Conservation (phyloP, 805 yeast genomes). For the Saccharomycopsis synnaedendra region DNA sequence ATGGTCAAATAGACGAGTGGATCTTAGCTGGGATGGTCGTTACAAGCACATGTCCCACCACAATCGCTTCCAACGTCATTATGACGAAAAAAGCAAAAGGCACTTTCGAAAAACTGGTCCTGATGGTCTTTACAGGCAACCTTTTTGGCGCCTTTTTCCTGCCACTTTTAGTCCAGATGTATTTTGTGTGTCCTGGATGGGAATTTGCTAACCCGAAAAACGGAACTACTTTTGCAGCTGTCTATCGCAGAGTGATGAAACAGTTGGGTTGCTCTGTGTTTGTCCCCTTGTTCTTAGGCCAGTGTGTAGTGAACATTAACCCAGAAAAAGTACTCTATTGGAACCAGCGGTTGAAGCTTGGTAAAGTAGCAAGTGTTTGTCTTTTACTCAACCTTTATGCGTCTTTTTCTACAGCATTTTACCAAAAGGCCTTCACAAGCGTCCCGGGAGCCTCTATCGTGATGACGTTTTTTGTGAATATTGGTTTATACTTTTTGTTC, state of each 20-base stretch:
- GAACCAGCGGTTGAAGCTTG: constrained; percentile 43
- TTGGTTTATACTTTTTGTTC: constrained; percentile 70
- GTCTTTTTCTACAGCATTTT: constrained; percentile 80
- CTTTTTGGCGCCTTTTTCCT: constrained; percentile 78
- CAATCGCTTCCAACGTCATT: constrained; percentile 84
- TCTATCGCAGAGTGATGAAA: constrained; percentile 73
- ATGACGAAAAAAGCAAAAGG: constrained; percentile 86
- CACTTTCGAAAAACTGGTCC: constrained; percentile 62
- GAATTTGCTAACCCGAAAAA: constrained; percentile 71
- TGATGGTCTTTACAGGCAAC: constrained; percentile 82
- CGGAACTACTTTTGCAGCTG: constrained; percentile 37
- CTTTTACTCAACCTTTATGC: constrained; percentile 65
- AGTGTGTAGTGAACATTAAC: constrained; percentile 58
- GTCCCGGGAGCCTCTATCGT: constrained; percentile 61
- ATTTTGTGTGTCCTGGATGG: constrained; percentile 42
- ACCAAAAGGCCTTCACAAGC: constrained; percentile 64
- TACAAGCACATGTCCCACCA: constrained; percentile 83
- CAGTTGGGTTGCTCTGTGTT: constrained; percentile 79
- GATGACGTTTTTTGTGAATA: constrained; percentile 71
- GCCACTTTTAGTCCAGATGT: constrained; percentile 76
- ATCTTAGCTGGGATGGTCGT: constrained; percentile 71
- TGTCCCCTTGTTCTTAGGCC: constrained; percentile 84
- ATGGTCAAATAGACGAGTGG: constrained; percentile 57
- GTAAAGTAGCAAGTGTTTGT: constrained; percentile 73
- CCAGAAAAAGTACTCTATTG: constrained; percentile 57